Conservation (phyloP, 1,139 yeast genomes). For the Suhomyces kunorum region DNA sequence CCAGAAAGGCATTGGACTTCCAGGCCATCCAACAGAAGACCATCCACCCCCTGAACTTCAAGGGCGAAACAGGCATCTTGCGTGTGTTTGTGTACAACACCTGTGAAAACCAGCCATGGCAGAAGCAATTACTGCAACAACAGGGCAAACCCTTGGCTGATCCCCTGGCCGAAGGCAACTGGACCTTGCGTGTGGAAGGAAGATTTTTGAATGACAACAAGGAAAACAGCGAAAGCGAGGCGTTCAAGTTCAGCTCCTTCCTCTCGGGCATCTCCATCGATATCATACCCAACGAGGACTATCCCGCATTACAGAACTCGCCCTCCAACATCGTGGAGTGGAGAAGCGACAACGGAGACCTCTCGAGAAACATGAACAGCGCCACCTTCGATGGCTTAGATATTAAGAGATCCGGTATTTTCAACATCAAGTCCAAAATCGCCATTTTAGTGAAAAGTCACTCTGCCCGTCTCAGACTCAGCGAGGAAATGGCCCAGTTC, state of each 20-base stretch:
- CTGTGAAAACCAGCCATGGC: conserved; percentile 92
- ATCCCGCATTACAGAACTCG: conserved; percentile 37
- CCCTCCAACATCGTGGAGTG: conserved; percentile 45
- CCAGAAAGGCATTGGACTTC: conserved; percentile 81
- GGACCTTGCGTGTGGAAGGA: conserved; percentile 92
- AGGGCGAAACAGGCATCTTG: conserved; percentile 56
- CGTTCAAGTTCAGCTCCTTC: conserved; percentile 68
- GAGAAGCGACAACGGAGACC: conserved; percentile 31
- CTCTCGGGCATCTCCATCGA: conserved; percentile 85
- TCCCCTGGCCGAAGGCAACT: conserved; percentile 50
- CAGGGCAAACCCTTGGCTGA: conserved; percentile 25
- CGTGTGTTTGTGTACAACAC: conserved; percentile 84
- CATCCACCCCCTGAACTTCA: conserved; percentile 43
- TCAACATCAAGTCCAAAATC: conserved; percentile 67
- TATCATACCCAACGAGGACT: conserved; percentile 49
- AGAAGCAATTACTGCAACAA: conserved; percentile 44
- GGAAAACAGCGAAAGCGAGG: conserved; percentile 28
- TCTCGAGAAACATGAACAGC: conserved; percentile 15
- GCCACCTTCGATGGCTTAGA: conserved; percentile 79
- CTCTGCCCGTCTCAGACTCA: conserved; percentile 58
- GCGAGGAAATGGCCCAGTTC: conserved; percentile 62
- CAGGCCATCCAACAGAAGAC: conserved; percentile 67
- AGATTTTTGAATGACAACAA: conserved; percentile 50
- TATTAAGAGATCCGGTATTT: conserved; percentile 73
- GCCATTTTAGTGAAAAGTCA: conserved; percentile 82